These are phyloP conservation scores for Stagonosporopsis tanaceti DNA, from an alignment of 2,329 filamentous ascomycete species.

Conservation along the genomic window DNA sequence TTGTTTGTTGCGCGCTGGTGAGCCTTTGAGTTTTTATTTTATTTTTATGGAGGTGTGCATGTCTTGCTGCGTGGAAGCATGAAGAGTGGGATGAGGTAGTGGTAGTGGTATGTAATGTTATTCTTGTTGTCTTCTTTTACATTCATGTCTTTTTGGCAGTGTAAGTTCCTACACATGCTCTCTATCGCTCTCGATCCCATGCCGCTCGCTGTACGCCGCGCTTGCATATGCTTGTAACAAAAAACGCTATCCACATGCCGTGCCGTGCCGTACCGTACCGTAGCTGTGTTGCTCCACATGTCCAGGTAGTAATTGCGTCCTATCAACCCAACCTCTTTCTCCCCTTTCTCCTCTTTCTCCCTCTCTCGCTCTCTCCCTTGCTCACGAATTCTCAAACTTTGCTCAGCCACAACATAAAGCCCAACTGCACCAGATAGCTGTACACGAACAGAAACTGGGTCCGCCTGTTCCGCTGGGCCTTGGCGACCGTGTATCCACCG, in stretches of 20 bases:
- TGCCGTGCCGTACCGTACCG: no score
- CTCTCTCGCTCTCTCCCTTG: background rate
- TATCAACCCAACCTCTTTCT: no score
- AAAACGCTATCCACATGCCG: background rate
- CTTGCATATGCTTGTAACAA: background rate
- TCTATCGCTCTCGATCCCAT: no score
- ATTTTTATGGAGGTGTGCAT: background rate
- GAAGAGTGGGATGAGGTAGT: no score
- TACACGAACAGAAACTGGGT: constrained; percentile 57
- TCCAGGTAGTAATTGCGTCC: no score
- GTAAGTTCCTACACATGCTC: no score
- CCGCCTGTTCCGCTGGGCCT: constrained; percentile 66
- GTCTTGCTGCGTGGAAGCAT: background rate
- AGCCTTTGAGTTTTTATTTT: no score
- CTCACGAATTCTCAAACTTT: constrained; percentile 34
- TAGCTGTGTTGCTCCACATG: no score
- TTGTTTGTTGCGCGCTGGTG: background rate
- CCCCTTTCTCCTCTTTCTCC: background rate
- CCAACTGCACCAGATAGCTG: constrained; percentile 90
- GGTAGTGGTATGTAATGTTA: no score
- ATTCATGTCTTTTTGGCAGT: no score
- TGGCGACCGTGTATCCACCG: constrained; percentile 74
- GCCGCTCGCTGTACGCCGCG: constrained; percentile 2
- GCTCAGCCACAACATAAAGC: constrained; percentile 88
- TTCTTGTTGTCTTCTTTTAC: no score